Evolutionary conservation across 768 basidiomycete species (phyloP).

Genomic region (Naganishia antarctica): DNA sequence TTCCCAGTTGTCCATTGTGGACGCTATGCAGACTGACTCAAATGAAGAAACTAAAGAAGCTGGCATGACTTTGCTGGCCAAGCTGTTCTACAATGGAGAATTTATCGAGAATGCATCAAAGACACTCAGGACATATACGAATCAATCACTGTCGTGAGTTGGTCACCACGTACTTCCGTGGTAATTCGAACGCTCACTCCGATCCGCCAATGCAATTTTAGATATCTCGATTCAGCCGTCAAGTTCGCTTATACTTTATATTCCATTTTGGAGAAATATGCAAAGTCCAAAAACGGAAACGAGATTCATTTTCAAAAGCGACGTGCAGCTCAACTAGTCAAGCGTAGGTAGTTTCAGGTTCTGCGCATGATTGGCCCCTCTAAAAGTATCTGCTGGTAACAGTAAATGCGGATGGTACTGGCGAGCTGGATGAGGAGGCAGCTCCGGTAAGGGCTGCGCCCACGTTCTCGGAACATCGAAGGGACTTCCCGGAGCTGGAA

Average conservation of each 20-base stretch:
- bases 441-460: slow-evolving; percentile 59
- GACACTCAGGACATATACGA: slow-evolving; percentile 69
- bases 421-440: slow-evolving; percentile 59
- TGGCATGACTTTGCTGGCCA: slow-evolving; percentile 74
- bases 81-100: slow-evolving; percentile 92
- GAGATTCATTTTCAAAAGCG: slow-evolving; percentile 73
- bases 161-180: background rate
- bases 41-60: slow-evolving; percentile 62
- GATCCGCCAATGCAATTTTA: slow-evolving; percentile 32
- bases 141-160: slow-evolving; percentile 56
- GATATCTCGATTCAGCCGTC: slow-evolving; percentile 81
- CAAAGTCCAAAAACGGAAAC: slow-evolving; percentile 61
- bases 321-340: slow-evolving; percentile 48
- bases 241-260: slow-evolving; percentile 79
- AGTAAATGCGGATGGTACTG: slow-evolving; percentile 33
- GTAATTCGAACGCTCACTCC: background rate
- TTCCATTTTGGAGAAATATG: slow-evolving; percentile 82
- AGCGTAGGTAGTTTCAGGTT: slow-evolving; percentile 30
- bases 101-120: slow-evolving; percentile 81
- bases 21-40: slow-evolving; percentile 62
- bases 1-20: slow-evolving; percentile 70
- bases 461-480: slow-evolving; percentile 70
- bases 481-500: slow-evolving; percentile 88
- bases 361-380: background rate
- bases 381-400: background rate